phyloP scores from a whole-genome alignment of 2,329 filamentous ascomycete species.

The Neofusicoccum umdonicola region DNA sequence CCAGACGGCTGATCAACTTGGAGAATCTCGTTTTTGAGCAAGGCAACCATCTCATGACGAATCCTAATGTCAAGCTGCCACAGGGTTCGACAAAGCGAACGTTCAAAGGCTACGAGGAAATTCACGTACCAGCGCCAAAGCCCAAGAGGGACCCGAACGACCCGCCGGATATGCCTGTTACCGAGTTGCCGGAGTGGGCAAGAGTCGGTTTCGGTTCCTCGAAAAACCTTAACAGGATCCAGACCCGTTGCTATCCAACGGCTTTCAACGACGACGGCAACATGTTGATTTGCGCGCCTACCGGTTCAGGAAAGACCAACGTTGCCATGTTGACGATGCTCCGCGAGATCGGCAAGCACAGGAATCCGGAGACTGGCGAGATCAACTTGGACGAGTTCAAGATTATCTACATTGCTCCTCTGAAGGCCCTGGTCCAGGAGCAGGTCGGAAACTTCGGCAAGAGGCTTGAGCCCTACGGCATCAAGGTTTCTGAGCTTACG shows the following conservation, averaged over 20 bases:
- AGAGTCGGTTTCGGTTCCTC: slow-evolving; percentile 79
- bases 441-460: slow-evolving; percentile 97
- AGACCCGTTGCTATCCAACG: slow-evolving; percentile 86
- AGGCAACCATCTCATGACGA: slow-evolving; percentile 99
- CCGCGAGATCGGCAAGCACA: slow-evolving; percentile 93
- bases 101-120: slow-evolving; percentile 98
- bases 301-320: slow-evolving; percentile 96
- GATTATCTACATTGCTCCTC: slow-evolving; percentile 93
- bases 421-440: slow-evolving; percentile 95
- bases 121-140: slow-evolving; percentile 92
- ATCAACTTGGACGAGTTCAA: slow-evolving; percentile 97
- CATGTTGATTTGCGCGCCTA: slow-evolving; percentile 96
- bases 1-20: slow-evolving; percentile 83
- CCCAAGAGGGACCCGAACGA: slow-evolving; percentile 79
- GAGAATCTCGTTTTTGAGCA: slow-evolving; percentile 97
- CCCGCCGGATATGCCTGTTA: slow-evolving; percentile 71
- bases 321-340: slow-evolving; percentile 97
- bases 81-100: slow-evolving; percentile 92
- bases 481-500: slow-evolving; percentile 91
- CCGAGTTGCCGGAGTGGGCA: slow-evolving; percentile 91
- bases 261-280: slow-evolving; percentile 95
- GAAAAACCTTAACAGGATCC: slow-evolving; percentile 88
- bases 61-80: slow-evolving; percentile 87
- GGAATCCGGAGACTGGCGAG: slow-evolving; percentile 83
- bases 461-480: slow-evolving; percentile 83